A percentile compares a stretch with the other conserved stretches of the same genome.
phyloP scores from a whole-genome alignment of 306 rosid genomes.

The Corylus heterophylla region DNA sequence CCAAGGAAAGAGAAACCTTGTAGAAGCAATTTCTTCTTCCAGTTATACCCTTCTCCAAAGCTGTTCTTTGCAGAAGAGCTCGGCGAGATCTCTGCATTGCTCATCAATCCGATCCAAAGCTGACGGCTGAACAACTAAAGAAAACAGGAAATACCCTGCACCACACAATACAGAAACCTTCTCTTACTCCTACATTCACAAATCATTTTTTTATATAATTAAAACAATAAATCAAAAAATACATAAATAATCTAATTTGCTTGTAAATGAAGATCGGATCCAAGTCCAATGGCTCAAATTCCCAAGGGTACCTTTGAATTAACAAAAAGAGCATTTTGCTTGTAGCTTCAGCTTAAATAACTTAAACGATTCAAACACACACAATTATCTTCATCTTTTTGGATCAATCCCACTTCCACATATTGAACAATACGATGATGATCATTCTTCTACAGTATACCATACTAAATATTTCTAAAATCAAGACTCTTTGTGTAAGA shows the following conservation, averaged over 20 bases:
- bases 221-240: neutral
- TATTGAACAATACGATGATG: neutral
- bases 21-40: conserved; percentile 60
- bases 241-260: neutral
- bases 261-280: neutral
- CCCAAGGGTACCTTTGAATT: neutral
- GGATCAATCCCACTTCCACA: neutral
- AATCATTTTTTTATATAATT: neutral
- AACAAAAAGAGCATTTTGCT: neutral
- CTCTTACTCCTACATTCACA: conserved; percentile 21
- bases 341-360: conserved; percentile 14
- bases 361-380: neutral
- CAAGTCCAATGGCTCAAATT: conserved; percentile 2
- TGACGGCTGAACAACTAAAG: conserved; percentile 4
- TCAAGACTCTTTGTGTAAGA: conserved; percentile 22
- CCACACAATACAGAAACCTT: conserved; percentile 22
- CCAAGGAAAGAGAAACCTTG: conserved; percentile 71
- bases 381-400: neutral
- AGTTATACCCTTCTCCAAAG: conserved; percentile 43
- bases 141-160: conserved; percentile 37
- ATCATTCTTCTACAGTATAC: neutral
- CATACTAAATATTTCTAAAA: neutral
- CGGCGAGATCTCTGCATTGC: conserved; percentile 80
- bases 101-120: conserved; percentile 56
- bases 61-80: conserved; percentile 76